These are phyloP conservation scores for Madurella fahalii DNA, from an alignment of 2,329 filamentous ascomycete genomes.

Conservation along the genomic window DNA sequence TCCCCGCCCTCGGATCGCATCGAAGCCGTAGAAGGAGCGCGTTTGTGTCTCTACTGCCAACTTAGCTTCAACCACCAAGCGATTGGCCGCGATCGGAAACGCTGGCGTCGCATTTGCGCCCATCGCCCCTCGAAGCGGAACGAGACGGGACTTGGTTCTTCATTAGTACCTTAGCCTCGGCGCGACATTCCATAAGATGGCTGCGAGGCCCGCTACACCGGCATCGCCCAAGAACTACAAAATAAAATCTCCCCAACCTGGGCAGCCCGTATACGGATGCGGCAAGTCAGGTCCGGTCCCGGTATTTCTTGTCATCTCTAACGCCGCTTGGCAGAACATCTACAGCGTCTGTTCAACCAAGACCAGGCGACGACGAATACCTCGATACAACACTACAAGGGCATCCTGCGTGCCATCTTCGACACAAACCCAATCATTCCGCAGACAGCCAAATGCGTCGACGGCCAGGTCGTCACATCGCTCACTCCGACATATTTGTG, in stretches of 20 bases:
- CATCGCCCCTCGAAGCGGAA: background rate
- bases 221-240: constrained; percentile 54
- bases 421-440: constrained; percentile 61
- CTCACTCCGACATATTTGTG: constrained; percentile 68
- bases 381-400: constrained; percentile 68
- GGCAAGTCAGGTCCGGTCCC: constrained; percentile 42
- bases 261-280: constrained; percentile 60
- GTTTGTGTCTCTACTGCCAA: background rate
- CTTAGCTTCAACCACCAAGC: background rate
- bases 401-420: constrained; percentile 66
- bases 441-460: constrained; percentile 59
- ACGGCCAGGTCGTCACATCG: constrained; percentile 55
- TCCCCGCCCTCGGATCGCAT: background rate
- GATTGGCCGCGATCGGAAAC: background rate
- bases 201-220: constrained; percentile 45
- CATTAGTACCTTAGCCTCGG: background rate
- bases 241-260: constrained; percentile 56
- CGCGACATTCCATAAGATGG: constrained; percentile 34
- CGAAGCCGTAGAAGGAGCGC: background rate
- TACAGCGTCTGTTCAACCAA: constrained; percentile 61
- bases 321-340: constrained; percentile 58
- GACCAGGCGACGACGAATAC: constrained; percentile 62
- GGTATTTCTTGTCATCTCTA: constrained; percentile 8
- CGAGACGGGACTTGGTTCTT: background rate
- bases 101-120: background rate